Evolutionary conservation across 306 rosid genomes (phyloP).

Genomic region (Notholithocarpus densiflorus): DNA sequence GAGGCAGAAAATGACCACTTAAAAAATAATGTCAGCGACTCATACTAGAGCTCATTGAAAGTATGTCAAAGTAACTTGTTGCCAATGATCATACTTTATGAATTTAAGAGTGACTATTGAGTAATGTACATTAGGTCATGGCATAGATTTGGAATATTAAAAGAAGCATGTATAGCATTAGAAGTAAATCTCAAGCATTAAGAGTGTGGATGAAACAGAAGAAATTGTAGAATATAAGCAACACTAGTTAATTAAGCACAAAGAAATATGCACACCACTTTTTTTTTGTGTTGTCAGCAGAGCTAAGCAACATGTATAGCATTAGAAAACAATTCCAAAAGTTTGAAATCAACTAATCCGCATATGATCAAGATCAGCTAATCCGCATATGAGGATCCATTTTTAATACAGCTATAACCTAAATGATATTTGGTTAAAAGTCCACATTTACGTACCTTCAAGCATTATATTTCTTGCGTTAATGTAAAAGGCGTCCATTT

Average conservation of each 20-base stretch:
- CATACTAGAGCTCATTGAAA: constrained; percentile 2
- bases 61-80: not conserved
- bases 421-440: not conserved
- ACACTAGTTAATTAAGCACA: not conserved
- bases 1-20: not conserved
- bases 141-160: constrained; percentile 40
- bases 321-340: not conserved
- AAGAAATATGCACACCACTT: not conserved
- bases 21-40: not conserved
- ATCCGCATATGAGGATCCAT: not conserved
- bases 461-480: constrained; percentile 90
- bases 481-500: constrained; percentile 1
- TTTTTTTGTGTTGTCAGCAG: not conserved
- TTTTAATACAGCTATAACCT: not conserved
- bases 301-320: not conserved
- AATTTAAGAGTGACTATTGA: not conserved
- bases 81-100: not conserved
- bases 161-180: constrained; percentile 76
- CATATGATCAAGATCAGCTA: not conserved
- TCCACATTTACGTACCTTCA: constrained; percentile 53
- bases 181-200: constrained; percentile 7
- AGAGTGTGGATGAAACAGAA: constrained; percentile 1
- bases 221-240: not conserved
- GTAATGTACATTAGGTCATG: not conserved
- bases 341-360: not conserved